Evolutionary conservation across 2,329 filamentous ascomycete genomes (phyloP), one percentile per base, ranked within the genome.

Genomic region (Monosporascus sp.): DNA sequence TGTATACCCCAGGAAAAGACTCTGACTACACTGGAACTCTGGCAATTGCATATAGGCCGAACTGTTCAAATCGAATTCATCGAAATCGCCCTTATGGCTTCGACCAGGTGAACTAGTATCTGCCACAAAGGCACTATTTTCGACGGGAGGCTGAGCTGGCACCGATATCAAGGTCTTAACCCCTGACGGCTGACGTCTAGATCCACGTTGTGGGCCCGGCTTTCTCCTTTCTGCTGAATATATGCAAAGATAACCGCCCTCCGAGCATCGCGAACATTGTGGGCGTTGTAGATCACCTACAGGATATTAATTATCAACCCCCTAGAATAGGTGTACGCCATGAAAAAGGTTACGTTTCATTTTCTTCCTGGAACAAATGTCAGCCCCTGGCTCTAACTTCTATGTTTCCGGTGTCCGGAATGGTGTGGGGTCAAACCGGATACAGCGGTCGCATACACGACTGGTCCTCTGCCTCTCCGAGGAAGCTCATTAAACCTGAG

Each of bases 251-350:
- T 56, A 52, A 17, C 60, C 59, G 7, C 52, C 61, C 54, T 69
- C 66, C 2, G 59, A 56, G 55, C 69, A 71, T n/a, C 68, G 67
- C 50, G 68, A 69, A 50, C 69, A 71, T 36, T 59, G 53, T 8
- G 67, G 68, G 26, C 64, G 62, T 46, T 59, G 57, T 52, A 61
- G 56, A 51, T 70, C 62, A 56, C 68, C 69, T 71, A 41, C 14
- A 19, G 27, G 20, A n/a, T 45, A 17, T 45, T 19, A 34, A 43
- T 57, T 47, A 52, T 31, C 16, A 3, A 22, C 7, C 19, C 24
- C 11, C 3, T 19, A 22, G 16, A 34, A 19, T 48, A n/a, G 34
- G 51, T n/a, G 41, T 20, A 7, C 34, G 16, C 31, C 31, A 36
- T 43, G 46, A 27, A 40, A 7, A 9, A 9, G 24, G 52, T 55